Percentiles rank a stretch among this genome's conserved stretches.
Evolutionary conservation across 345 rosid genomes (phyloP).

Genomic region (Dimocarpus longan): DNA sequence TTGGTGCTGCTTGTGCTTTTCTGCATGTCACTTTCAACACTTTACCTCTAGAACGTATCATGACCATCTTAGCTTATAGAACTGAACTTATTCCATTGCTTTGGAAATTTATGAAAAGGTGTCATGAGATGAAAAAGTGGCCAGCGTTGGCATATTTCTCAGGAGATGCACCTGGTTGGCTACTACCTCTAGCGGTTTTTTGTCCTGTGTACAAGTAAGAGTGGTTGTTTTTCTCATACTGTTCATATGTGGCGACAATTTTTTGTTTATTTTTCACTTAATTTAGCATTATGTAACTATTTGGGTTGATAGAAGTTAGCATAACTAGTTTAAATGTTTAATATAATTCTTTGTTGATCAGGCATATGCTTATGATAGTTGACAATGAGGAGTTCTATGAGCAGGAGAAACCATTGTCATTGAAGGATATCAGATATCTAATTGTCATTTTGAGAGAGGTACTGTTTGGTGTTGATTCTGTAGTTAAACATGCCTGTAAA

Average conservation of each 20-base stretch:
- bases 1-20: conserved; percentile 95
- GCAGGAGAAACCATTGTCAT: conserved; percentile 83
- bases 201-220: conserved; percentile 98
- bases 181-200: conserved; percentile 87
- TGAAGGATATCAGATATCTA: conserved; percentile 74
- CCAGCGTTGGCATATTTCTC: conserved; percentile 63
- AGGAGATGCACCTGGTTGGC: conserved; percentile 94
- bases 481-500: not conserved
- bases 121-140: conserved; percentile 90
- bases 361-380: conserved; percentile 97
- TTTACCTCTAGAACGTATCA: conserved; percentile 76
- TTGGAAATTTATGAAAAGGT: conserved; percentile 89
- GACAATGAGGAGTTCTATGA: conserved; percentile 98
- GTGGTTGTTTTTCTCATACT: not conserved
- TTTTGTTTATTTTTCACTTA: conserved; percentile 7
- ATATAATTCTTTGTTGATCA: conserved; percentile 43
- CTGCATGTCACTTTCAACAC: conserved; percentile 77
- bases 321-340: not conserved
- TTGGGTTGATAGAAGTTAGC: not conserved
- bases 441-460: conserved; percentile 90
- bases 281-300: conserved; percentile 1
- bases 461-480: conserved; percentile 7
- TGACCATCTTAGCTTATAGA: conserved; percentile 91
- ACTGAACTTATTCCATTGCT: conserved; percentile 90
- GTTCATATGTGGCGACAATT: conserved; percentile 2